A percentile compares a stretch with the other conserved stretches of the same genome.
Conservation (phyloP, 2,329 filamentous ascomycete species). For the Chrysosporium queenslandicum region DNA sequence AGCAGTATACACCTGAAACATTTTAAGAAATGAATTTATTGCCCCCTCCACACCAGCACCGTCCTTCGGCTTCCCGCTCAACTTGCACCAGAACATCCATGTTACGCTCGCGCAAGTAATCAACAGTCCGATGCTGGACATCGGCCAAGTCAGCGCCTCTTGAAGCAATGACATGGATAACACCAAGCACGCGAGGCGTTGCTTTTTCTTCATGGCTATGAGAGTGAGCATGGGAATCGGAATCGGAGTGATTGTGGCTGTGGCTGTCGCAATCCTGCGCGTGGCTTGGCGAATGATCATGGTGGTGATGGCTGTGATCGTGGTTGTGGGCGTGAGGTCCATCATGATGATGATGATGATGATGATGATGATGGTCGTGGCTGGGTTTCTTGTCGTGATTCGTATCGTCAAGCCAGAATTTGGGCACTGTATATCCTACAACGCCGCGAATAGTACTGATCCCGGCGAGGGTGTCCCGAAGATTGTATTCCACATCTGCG, state of each 20-base stretch:
- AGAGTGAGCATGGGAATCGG: constrained; percentile 5
- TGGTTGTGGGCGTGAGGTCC: no score
- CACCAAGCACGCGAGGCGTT: constrained; percentile 54
- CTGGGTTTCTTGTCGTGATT: constrained; percentile 25
- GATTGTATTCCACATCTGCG: constrained; percentile 72
- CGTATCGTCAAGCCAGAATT: constrained; percentile 83
- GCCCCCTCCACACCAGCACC: constrained; percentile 53
- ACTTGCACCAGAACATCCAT: constrained; percentile 83
- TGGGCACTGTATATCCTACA: constrained; percentile 71
- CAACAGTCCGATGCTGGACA: constrained; percentile 64
- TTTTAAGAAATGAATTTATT: constrained; percentile 20
- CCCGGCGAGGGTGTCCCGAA: constrained; percentile 76
- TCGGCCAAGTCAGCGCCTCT: constrained; percentile 67
- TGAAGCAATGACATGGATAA: constrained; percentile 75
- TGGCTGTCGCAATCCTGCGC: constrained; percentile 21
- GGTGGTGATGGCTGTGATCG: constrained; percentile 20
- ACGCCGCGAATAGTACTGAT: constrained; percentile 76
- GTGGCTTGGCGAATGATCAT: constrained; percentile 15
- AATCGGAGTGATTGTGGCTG: constrained; percentile 10
- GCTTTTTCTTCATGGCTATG: constrained; percentile 18
- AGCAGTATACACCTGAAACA: not conserved
- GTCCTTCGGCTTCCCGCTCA: constrained; percentile 66
- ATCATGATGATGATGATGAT: constrained; percentile 25
- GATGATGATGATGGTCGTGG: constrained; percentile 24
- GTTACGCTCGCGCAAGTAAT: constrained; percentile 58